Base-by-base conservation (phyloP, 2,329 filamentous ascomycete species). In the Hypoxylon sp. region DNA sequence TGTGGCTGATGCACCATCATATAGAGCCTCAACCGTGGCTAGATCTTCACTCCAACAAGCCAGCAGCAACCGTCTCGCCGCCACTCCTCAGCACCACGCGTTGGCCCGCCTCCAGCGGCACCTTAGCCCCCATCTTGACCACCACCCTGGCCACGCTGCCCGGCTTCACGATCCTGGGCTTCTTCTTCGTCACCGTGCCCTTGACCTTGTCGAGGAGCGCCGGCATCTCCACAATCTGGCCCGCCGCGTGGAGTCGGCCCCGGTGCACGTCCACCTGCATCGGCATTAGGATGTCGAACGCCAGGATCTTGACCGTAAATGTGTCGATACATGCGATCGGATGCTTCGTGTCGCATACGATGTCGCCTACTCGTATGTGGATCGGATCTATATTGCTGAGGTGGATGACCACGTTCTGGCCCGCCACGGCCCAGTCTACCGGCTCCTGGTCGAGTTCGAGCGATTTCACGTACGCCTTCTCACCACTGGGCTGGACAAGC, bases 251-350 rank as follows among this genome's bases (percentile, higher is more conserved):
- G 52, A 98, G 79, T 7, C 93, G 85, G 0, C 95, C 95, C 19
- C 93, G 84, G 76, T 97, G 94, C 7, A 99, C 88, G 72, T 98
- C 94, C 8, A 98, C 87, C 22, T 88, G 87, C 87, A 94, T 95
- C 0, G 94, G 94, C 78, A 94, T 90, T 15, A 99, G 79, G 66
- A 94, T 90, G 64, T 97, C 93, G 72, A 98, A 97, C 0, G 94
- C 93, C 58, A 97, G 84, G 10, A 95, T 88, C 77, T 97, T 97
- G 64, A 91, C 87, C 1, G 87, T 92, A 71, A 98, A 94, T 0
- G 82, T 85, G 59, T 90, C 90, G 61, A 92, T 82, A 62, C 90
- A 91, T 24, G 82, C 79, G 32, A 97, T 89, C 0, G 93, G 90
- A 1, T 85, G 79, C 1, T 84, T 82, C 0, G 88, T 84, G 49